Evolutionary conservation across 2,329 filamentous ascomycete genomes (phyloP), one percentile per base, ranked within the genome.

Genomic region (Aureobasidium sp.): DNA sequence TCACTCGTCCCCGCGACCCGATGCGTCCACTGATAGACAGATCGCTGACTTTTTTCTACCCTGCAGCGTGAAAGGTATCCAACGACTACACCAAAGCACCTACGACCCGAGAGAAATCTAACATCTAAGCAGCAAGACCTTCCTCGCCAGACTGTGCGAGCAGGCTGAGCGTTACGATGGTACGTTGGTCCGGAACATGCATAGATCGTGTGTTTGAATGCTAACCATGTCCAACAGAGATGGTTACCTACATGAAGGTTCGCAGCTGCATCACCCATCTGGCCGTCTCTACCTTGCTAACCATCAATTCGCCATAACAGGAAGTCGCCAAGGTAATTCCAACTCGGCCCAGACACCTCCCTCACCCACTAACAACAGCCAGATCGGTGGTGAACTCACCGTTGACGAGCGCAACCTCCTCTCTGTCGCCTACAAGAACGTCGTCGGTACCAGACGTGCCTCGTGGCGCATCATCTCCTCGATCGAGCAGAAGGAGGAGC

Each of bases 141-240:
- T 97, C 86, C 91, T 97, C 79, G 94, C 94, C 80, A 88, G 94
- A 83, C 91, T 99, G 77, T 97, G 94, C 85, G 94, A 97, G 90
- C 94, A 99, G 87, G 94, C 94, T 77, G 94, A 97, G 86, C 93
- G 93, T 77, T 99, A 99, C 82, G 93, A 99, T 93, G 94, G 84
- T 86, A 77, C 78, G 83, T 76, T 67, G 69, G 62, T 53, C 58
- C 53, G 24, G 57, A 57, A 52, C 48, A 56, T 33, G 4, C 37
- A 50, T 9, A 48, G 15, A 31, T 29, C 22, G 12, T 31, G 19
- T 45, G 19, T 61, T 27, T 60, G 37, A 45, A 62, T 59, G 66
- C 69, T 72, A 63, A 70, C 62, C 33, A 67, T 67, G 54, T 45
- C 57, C 66, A 24, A 56, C 70, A 87, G 85, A 97, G 82, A 97